A percentile compares a stretch with the other conserved stretches of the same genome.
phyloP scores from a whole-genome alignment of 305 asterid species.

The Solanum hybrid region DNA sequence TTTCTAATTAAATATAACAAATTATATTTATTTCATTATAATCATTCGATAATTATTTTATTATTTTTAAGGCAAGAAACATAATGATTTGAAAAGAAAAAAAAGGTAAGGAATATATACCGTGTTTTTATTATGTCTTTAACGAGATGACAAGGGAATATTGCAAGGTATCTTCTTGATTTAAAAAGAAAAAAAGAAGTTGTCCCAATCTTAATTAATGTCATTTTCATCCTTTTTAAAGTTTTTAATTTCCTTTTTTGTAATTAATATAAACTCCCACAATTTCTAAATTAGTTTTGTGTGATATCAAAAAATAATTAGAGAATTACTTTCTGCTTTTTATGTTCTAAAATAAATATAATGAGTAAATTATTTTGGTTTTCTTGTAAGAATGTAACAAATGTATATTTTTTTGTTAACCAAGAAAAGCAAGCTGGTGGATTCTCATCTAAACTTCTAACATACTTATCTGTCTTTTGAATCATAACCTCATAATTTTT shows the following conservation, averaged over 20 bases:
- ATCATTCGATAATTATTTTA: not conserved
- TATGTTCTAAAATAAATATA: not conserved
- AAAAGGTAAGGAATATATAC: not conserved
- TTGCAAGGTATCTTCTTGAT: not conserved
- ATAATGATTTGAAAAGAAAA: not conserved
- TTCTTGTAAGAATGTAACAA: not conserved
- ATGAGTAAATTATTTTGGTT: not conserved
- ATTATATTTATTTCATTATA: not conserved
- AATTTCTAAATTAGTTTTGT: not conserved
- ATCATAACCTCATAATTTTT: not conserved
- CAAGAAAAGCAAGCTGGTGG: not conserved
- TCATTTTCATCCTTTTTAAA: not conserved
- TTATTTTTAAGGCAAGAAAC: not conserved
- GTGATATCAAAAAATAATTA: not conserved
- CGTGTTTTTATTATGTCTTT: not conserved
- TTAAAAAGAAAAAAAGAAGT: not conserved
- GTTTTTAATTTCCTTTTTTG: not conserved
- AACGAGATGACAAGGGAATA: not conserved
- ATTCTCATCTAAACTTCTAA: not conserved
- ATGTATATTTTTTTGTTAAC: not conserved
- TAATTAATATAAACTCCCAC: not conserved
- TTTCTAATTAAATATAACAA: too few relatives aligned
- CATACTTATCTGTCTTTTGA: not conserved
- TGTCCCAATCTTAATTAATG: not conserved
- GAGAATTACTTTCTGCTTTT: not conserved